Evolutionary conservation across 306 rosid genomes (phyloP), one percentile per base, ranked within the genome.

Genomic region (Acacia acuminata): DNA sequence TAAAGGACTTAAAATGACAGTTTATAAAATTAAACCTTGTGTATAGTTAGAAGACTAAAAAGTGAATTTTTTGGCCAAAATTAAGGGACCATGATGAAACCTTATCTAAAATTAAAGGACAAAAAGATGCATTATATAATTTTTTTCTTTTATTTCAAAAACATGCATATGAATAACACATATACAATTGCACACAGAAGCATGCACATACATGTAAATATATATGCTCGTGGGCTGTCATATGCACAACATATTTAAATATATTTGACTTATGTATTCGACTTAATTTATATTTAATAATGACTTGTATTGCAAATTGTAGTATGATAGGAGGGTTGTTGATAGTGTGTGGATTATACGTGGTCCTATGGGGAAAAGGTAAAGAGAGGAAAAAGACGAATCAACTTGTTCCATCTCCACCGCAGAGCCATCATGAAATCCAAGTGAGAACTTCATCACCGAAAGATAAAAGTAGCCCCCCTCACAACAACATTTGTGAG

Each of bases 351-450:
- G 86, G 88, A 1, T 44, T 86, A 42, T 75, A 86, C n/a, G 13
- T 8, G 51, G 77, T 86, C 42, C 11, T 82, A 22, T 86, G 88
- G 88, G 82, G 76, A 5, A 86, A 86, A 75, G 14, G 74, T 67
- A 78, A 76, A 44, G 86, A 82, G 45, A 79, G 71, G 48, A 86
- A 75, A 48, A 82, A 8, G 50, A 75, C 0, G 20, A 72, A 10
- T 3, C 75, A 82, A 16, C 71, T 51, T 4, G 75, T 67, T 14
- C 79, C 51, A 38, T n/a, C 17, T 14, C 79, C 51, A 38, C 12
- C 17, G 15, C 17, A 76, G 13, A 68, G 71, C 24, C 50, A 1
- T 11, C 73, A 1, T 7, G 71, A 15, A 19, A 68, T 40, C 10
- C 2, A 19, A 3, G 25, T 65, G 43, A 34, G 44, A 15, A 34